Evolutionary conservation across 768 basidiomycete species (phyloP).

Genomic region (Suillus occidentalis): DNA sequence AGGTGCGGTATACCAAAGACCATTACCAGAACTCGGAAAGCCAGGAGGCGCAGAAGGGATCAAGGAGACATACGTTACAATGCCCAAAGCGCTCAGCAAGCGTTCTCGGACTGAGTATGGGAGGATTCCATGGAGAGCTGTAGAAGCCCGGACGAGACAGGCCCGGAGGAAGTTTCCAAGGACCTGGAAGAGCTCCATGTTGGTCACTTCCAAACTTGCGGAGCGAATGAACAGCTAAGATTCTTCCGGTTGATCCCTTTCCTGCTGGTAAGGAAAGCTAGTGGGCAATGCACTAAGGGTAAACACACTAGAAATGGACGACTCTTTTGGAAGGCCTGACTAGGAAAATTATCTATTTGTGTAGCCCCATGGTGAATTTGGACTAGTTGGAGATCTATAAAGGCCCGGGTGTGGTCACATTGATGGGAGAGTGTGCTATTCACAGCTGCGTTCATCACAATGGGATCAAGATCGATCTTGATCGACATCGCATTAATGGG

Average conservation of each 20-base stretch:
- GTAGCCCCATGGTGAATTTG: not conserved
- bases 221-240: not conserved
- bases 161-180: slow-evolving; percentile 21
- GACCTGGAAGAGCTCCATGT: slow-evolving; percentile 23
- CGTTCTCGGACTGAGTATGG: slow-evolving; percentile 18
- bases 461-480: not conserved
- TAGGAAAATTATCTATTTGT: not conserved
- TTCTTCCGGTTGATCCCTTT: not conserved
- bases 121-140: slow-evolving; percentile 18
- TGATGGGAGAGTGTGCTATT: not conserved
- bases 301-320: not conserved
- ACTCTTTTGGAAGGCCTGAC: not conserved
- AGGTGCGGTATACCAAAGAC: slow-evolving; percentile 63
- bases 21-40: slow-evolving; percentile 76
- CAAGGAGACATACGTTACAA: slow-evolving; percentile 21
- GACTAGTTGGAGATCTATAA: not conserved
- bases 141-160: slow-evolving; percentile 11
- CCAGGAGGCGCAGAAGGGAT: slow-evolving; percentile 33
- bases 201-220: not conserved
- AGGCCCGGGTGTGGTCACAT: not conserved
- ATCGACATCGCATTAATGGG: slow-evolving; percentile 49
- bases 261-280: not conserved
- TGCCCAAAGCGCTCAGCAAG: slow-evolving; percentile 21
- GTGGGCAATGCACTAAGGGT: not conserved
- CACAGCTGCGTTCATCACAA: not conserved